These are phyloP conservation scores for Hypoxylon sp. DNA, from an alignment of 2,329 filamentous ascomycete genomes.

Conservation along the genomic window DNA sequence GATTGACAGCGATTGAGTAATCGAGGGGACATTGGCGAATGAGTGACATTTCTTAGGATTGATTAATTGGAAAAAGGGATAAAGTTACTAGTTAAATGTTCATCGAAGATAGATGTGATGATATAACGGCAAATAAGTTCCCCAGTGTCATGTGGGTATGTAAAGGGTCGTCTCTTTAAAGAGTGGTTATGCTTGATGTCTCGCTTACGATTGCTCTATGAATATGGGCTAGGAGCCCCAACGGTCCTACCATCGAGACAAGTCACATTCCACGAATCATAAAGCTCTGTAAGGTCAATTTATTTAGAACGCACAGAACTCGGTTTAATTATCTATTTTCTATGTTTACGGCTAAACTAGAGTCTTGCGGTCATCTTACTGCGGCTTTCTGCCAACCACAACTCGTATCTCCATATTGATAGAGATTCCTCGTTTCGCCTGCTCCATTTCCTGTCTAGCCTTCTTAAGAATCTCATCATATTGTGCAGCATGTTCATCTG, in stretches of 20 bases:
- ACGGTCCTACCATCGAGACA: neutral
- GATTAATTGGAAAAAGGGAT: too few relatives aligned
- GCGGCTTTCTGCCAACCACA: neutral
- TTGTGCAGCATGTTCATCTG: neutral
- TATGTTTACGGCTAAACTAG: neutral
- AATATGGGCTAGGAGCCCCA: neutral
- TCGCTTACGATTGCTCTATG: neutral
- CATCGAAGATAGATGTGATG: too few relatives aligned
- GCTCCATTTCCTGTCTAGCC: neutral
- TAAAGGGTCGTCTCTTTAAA: too few relatives aligned
- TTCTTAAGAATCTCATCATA: neutral
- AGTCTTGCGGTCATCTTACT: neutral
- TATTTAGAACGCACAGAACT: neutral
- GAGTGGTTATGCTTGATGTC: neutral
- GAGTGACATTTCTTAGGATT: too few relatives aligned
- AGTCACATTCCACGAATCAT: neutral
- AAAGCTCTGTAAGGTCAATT: neutral
- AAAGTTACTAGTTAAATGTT: too few relatives aligned
- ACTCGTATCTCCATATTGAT: slow-evolving; percentile 4
- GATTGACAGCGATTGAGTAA: neutral
- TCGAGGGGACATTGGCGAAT: neutral
- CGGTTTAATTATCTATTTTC: neutral
- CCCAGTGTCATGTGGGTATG: too few relatives aligned
- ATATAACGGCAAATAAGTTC: too few relatives aligned
- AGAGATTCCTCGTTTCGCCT: slow-evolving; percentile 1